Base-by-base conservation (phyloP, 768 basidiomycete genomes). In the Lanmaoa rubissima region DNA sequence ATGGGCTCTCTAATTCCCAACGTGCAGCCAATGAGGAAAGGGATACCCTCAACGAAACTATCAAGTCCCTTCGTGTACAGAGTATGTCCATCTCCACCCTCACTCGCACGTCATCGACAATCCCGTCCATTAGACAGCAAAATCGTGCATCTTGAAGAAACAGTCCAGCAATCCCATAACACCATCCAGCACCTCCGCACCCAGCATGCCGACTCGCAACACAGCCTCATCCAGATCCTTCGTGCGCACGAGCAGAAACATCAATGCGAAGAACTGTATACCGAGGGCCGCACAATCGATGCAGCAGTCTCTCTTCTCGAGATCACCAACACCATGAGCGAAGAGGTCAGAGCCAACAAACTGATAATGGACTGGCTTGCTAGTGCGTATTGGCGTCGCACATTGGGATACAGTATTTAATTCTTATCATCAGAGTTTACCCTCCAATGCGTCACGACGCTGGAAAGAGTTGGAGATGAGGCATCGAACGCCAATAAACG, bases 231-330 rank as follows among this genome's bases (percentile, higher is more conserved):
- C 17, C 41, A 5, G n/a, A 19, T 55, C 13, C 46, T 51, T 7
- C 34, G 1, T 35, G 36, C 31, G 1, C 57, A 63, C 11, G 45
- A 59, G 8, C 24, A 59, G 19, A 59, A 45, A 10, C 39, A 54
- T 21, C 49, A 41, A 1, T 60, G 62, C 3, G 52, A 64, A 36
- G 3, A 17, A 1, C n/a, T 60, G 21, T 64, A 32, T 48, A 8
- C 42, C 0, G 19, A 51, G 2, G 55, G 53, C 16, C 42, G 14
- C 12, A 39, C 54, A 17, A 2, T 14, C 4, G 52, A 54, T 26
- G 62, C 54, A 3, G 52, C 43, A 2, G 4, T 17, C 3, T 45
- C 6, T 32, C 21, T 62, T 21, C 21, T 45, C 5, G 24, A 51
- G 10, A 48, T 55, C 3, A 1, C 5, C 4, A n/a, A 19, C 14